Evolutionary conservation across 352 stramenopile genomes (phyloP), one percentile per base, ranked within the genome.

Genomic region (Thraustotheca clavata): DNA sequence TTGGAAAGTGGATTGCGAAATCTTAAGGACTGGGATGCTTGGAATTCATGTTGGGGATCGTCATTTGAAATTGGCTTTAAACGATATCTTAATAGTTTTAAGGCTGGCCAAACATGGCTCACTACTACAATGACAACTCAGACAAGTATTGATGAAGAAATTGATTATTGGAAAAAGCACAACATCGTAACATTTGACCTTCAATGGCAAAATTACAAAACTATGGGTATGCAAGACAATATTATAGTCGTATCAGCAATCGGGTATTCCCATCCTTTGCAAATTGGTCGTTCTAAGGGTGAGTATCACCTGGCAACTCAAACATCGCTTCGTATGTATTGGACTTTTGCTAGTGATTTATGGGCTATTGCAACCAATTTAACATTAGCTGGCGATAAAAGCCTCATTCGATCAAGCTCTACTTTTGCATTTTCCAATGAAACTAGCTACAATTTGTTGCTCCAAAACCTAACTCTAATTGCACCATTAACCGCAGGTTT

Each of bases 281-380:
- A 27, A 1, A 24, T 62, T 9, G 35, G 22, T 16, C n/a, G 24
- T 20, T 20, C 12, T 9, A 7, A 11, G 14, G 36, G 34, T 0
- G 20, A 12, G 38, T 62, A 49, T 31, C 33, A 49, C 16, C 8
- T 34, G 4, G 18, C 14, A 14, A 55, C 26, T 29, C 59, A 57
- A 14, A 67, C 59, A 33, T 67, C 39, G 5, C 16, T 59, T n/a
- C 41, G 39, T 11, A 60, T 67, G 39, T 67, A 59, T 29, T 67
- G 59, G 59, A 41, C 36, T 1, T 59, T 59, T 26, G 43, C 43
- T 4, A 59, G 43, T 24, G 59, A 67, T 47, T 36, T 67, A 6
- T 67, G 59, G 59, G 59, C 59, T 32, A 29, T 67, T 6, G 38
- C n/a, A 20, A 43, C 24, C 9, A 59, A 59, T 35, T 34, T 20